These are phyloP conservation scores for Cadophora gregata DNA, from an alignment of 2,329 filamentous ascomycete genomes.

Conservation along the genomic window DNA sequence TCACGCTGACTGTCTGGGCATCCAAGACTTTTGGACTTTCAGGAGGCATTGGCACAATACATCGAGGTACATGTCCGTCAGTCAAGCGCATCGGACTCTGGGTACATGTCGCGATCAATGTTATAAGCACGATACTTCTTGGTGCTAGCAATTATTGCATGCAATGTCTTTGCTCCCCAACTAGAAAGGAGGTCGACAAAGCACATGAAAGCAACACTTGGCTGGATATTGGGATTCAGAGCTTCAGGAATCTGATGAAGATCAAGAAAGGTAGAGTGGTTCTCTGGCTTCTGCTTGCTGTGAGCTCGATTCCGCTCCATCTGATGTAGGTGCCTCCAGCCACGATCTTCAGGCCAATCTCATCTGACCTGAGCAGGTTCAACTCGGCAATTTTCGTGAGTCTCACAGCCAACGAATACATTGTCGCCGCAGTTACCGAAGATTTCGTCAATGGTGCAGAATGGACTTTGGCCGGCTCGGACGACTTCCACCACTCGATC, in stretches of 20 bases:
- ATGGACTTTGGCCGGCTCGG: slow-evolving; percentile 24
- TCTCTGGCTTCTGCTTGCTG: slow-evolving; percentile 33
- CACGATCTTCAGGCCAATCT: neutral
- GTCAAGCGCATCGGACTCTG: slow-evolving; percentile 30
- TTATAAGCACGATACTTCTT: slow-evolving; percentile 52
- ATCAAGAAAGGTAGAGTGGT: slow-evolving; percentile 26
- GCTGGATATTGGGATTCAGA: slow-evolving; percentile 53
- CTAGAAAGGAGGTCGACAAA: slow-evolving; percentile 53
- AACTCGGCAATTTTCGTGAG: slow-evolving; percentile 36
- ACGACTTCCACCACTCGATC: slow-evolving; percentile 24
- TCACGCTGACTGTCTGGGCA: slow-evolving; percentile 30
- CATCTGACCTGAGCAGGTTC: slow-evolving; percentile 22
- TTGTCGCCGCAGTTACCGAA: slow-evolving; percentile 28
- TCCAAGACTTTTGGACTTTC: slow-evolving; percentile 26
- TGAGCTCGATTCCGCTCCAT: slow-evolving; percentile 37
- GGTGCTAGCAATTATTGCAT: slow-evolving; percentile 57
- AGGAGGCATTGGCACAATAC: slow-evolving; percentile 29
- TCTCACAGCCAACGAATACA: slow-evolving; percentile 34
- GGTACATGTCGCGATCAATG: slow-evolving; percentile 55
- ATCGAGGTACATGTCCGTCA: slow-evolving; percentile 23
- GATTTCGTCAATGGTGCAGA: slow-evolving; percentile 30
- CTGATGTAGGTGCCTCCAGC: slow-evolving; percentile 28
- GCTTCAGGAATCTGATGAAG: slow-evolving; percentile 46
- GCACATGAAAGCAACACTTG: slow-evolving; percentile 51
- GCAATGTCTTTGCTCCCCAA: slow-evolving; percentile 58